Evolutionary conservation across 2,329 filamentous ascomycete genomes (phyloP), one percentile per base, ranked within the genome.

Genomic region (Fusarium nematophilum): DNA sequence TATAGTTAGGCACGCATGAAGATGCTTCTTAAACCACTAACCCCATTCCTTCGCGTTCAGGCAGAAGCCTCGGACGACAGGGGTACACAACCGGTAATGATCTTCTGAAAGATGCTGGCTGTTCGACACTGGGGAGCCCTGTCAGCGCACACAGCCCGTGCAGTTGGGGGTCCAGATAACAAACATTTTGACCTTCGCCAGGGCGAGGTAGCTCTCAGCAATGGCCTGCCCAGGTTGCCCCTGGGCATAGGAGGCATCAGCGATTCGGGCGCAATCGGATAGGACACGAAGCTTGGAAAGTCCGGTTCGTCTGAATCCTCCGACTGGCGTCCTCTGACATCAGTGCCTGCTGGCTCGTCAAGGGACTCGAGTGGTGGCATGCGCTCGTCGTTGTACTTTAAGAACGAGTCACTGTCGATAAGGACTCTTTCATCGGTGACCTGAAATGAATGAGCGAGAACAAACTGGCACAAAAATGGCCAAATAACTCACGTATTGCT

Each of bases 11-110:
- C n/a, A n/a, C n/a, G n/a, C n/a, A n/a, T n/a, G n/a, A n/a, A n/a
- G n/a, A n/a, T n/a, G n/a, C n/a, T n/a, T n/a, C n/a, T n/a, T n/a
- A n/a, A 25, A 23, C 7, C 3, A 21, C 45, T 3, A 6, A 58
- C 55, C 55, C 53, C 52, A 58, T 30, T 58, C 23, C 21, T 58
- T 58, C 0, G 45, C 21, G 25, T 52, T 57, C 13, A 58, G 29
- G 9, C 53, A 57, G 7, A 53, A 53, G 0, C 53, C 55, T 11
- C 18, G 40, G 1, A 57, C 29, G 4, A 31, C 9, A 13, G 33
- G 47, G 8, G 39, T 46, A 6, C 45, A 57, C 5, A 57, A 11
- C 3, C 25, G 27, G 9, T 38, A 37, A 14, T 38, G 9, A 9
- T 58, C n/a, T 23, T 18, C 2, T 39, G 37, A n/a, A 27, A 50